Evolutionary conservation across 257 asterid species (phyloP), one percentile per base, ranked within the genome.

Genomic region (Solanum dulcamara): DNA sequence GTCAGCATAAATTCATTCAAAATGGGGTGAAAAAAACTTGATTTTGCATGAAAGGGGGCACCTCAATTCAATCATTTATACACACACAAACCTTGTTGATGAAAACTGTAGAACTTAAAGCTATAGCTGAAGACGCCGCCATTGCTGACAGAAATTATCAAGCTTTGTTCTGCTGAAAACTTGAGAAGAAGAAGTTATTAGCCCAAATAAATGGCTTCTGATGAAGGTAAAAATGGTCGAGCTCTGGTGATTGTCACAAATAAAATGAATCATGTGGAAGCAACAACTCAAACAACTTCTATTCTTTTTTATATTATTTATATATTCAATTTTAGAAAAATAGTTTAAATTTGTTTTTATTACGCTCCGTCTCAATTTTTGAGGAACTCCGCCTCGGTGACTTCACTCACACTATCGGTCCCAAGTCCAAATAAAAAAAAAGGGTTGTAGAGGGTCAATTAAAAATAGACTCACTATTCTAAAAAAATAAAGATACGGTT

Each of bases 81-180:
- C 89, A 50, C 14, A 35, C 77, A 68, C 30, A 48, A 59, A 93
- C 98, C 95, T 92, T 93, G 53, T 87, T 88, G 80, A 81, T 83
- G 79, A 91, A 88, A 79, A 91, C 81, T 5, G 93, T 85, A 62
- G 91, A 89, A 85, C 81, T 87, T 40, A 93, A 91, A 80, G 93
- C 42, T 68, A 92, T 84, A 48, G 93, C 77, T 86, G 96, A 90
- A 57, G 96, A 90, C 40, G 94, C 92, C 30, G 95, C 94, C 97
- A 93, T 94, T 81, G 14, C 14, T 67, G 13, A 67, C 14, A 32
- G 10, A 53, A 53, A 18, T 51, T 51, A 17, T 20, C n/a, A 17
- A 53, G 40, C 32, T 30, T 28, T 32, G 8, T 26, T 74, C 33
- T 68, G 28, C 77, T 33, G n/a, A 10, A 33, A 64, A 8, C 77